Evolutionary conservation across 164 flowering plant genomes (phyloP).

Genomic region (Pachysandra terminalis): DNA sequence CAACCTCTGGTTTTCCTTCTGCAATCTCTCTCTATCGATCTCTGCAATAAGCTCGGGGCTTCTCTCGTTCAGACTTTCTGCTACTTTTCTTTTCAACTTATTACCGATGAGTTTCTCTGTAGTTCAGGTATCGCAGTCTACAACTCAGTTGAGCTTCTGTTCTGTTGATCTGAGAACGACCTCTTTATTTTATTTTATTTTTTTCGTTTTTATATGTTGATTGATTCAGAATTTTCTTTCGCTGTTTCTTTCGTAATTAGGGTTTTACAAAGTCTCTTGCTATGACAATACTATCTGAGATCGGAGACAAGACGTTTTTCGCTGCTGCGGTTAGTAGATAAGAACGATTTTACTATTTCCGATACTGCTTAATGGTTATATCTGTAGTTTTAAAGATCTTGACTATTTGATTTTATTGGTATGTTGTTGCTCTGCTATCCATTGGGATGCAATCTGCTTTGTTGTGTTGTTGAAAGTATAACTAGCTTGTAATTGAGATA

Average conservation of each 20-base stretch:
- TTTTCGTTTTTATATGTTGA: not conserved
- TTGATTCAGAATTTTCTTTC: not conserved
- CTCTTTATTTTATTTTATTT: not conserved
- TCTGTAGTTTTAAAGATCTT: too few species aligned
- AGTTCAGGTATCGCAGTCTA: conserved; percentile 22
- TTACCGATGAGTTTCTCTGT: conserved; percentile 34
- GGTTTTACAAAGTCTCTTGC: conserved; percentile 88
- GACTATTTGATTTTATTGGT: too few species aligned
- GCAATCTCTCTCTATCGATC: not conserved
- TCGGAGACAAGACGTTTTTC: conserved; percentile 93
- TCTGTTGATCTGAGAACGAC: not conserved
- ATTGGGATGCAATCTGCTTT: too few species aligned
- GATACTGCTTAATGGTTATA: too few species aligned
- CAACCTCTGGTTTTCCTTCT: not conserved
- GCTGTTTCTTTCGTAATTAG: conserved; percentile 27
- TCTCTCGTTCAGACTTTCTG: not conserved
- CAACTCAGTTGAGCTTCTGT: not conserved
- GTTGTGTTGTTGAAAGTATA: too few species aligned
- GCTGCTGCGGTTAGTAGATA: conserved; percentile 79
- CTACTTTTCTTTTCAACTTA: conserved; percentile 1
- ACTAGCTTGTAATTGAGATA: too few species aligned
- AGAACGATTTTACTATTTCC: not conserved
- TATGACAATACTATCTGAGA: conserved; percentile 90
- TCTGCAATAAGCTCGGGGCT: conserved; percentile 3
- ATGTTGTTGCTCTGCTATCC: too few species aligned